phyloP scores from a whole-genome alignment of 345 rosid genomes.

The Hibiscus tridactylites region DNA sequence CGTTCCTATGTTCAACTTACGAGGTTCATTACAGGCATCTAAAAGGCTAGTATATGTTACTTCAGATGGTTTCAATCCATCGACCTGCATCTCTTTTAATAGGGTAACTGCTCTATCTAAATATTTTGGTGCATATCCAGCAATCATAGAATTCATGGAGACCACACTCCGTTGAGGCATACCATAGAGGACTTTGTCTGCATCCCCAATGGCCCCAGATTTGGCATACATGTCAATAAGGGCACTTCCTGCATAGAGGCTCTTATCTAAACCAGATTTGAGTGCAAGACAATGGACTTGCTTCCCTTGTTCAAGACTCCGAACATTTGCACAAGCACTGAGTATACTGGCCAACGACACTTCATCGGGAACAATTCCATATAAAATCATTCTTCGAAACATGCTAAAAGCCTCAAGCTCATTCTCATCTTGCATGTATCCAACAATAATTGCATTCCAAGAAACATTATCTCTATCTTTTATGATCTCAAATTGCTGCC shows the following conservation, averaged over 20 bases:
- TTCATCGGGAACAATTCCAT: conserved; percentile 59
- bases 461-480: conserved; percentile 51
- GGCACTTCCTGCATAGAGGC: conserved; percentile 77
- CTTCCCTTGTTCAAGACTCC: conserved; percentile 47
- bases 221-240: conserved; percentile 86
- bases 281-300: conserved; percentile 64
- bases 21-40: conserved; percentile 67
- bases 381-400: conserved; percentile 52
- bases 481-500: conserved; percentile 59
- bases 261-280: conserved; percentile 59
- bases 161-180: conserved; percentile 60
- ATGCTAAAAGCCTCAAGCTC: conserved; percentile 59
- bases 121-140: conserved; percentile 56
- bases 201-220: conserved; percentile 44
- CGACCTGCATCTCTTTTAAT: conserved; percentile 49
- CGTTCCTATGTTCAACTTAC: conserved; percentile 41
- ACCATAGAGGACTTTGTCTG: conserved; percentile 35
- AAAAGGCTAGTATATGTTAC: conserved; percentile 71
- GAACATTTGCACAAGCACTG: conserved; percentile 73
- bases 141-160: conserved; percentile 79
- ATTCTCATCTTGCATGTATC: conserved; percentile 73
- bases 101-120: conserved; percentile 46
- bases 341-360: conserved; percentile 67
- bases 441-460: conserved; percentile 91
- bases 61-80: conserved; percentile 57